Evolutionary conservation across 1,284 basidiomycete genomes (phyloP), one percentile per base, ranked within the genome.

Genomic region (Rhodotorula sp.): DNA sequence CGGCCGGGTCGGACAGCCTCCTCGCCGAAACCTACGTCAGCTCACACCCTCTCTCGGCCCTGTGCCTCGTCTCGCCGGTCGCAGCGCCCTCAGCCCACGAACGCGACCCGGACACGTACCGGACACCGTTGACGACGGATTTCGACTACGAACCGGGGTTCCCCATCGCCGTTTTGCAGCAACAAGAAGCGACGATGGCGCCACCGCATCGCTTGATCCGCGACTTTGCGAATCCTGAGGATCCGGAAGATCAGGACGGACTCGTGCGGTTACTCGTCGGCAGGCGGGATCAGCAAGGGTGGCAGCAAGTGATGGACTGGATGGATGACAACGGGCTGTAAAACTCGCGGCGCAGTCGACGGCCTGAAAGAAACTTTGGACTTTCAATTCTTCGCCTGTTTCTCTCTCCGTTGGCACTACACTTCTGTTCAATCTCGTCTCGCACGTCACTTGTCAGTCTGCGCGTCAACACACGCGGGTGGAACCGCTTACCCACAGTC

Each of bases 141-240:
- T 74, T 74, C 26, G 60, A 67, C 38, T 74, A 67, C 52, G 73
- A 74, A 45, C 73, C 73, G 0, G 59, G 64, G 18, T 74, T 74
- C 7, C 68, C 73, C 0, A 63, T 74, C 18, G 73, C 63, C 7
- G 67, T 74, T 12, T 43, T 70, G 18, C 47, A 47, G n/a, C 7
- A 21, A 3, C 26, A 49, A 18, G 28, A 18, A 0, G 5, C 3
- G 55, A 5, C 18, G 56, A 50, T 16, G 14, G 14, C 26, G 54
- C 49, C 49, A 18, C 49, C 7, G 16, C 58, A 60, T 21, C 23
- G 73, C 26, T 28, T 74, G 31, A 15, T 69, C 54, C 49, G n/a
- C 23, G 68, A 66, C 14, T 69, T 63, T 47, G 62, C 8, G 10
- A 28, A 47, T 28, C 48, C 28, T 15, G 48, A 61, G n/a, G 72